Base-by-base conservation (phyloP, 805 yeast genomes). In the Yamadazyma endophytica region DNA sequence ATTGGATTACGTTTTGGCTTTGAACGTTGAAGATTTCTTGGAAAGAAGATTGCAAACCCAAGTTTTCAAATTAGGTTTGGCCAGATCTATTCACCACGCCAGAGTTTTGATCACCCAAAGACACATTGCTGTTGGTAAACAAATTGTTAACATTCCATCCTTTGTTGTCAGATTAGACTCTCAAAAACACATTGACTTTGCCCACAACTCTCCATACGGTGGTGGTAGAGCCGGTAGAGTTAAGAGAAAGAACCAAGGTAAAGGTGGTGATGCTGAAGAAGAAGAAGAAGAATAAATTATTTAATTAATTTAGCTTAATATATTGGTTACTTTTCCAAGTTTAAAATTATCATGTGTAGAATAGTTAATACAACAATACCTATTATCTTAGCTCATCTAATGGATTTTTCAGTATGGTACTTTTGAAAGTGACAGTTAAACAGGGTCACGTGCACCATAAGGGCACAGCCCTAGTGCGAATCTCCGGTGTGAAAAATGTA, bases 191-290 rank as follows among this genome's bases (percentile, higher is more conserved):
- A 87, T 92, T 75, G 97, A 92, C 82, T 92, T 90, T 62, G 95
- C 98, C 61, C 83, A 92, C 68, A 87, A 86, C 70, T 92, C 98
- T 54, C 98, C 98, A 72, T 90, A 86, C 89, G 98, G 98, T 73
- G 98, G 98, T 77, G 98, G 96, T 59, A 90, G 98, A 79, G 94
- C 98, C 57, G 98, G 98, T 71, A 92, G 98, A 82, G 95, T 87
- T 64, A 94, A 92, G 82, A 87, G 97, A 83, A 86, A 78, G 73
- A 79, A 83, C 80, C 78, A 70, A 63, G 71, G 64, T 58, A 73
- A 76, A 69, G 72, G 63, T 49, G 82, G 67, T 47, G 89, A 70
- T 49, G 90, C 70, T 57, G 87, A 64, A 45, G 90, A 64, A 42
- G 95, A 71, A 54, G 96, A 74, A 52, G 89, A 74, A 56, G 84